Evolutionary conservation across 1,284 basidiomycete genomes (phyloP), one percentile per base, ranked within the genome.

Genomic region (Boletus sp.): DNA sequence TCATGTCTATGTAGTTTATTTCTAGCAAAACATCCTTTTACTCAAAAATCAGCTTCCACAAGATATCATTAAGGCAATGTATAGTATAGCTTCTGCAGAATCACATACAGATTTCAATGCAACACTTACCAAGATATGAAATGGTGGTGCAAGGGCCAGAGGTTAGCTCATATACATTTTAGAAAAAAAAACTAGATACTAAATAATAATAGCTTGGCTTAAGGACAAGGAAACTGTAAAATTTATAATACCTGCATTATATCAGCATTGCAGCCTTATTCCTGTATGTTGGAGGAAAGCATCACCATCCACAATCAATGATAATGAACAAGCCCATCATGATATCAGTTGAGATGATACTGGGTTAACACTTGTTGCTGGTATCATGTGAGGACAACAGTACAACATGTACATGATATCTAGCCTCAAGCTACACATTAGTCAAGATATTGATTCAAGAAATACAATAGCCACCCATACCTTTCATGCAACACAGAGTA

Each of bases 251-350:
- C 58, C 55, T 0, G 38, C 43, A 3, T 40, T 62, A 1, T 62
- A 62, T 11, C 55, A 54, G 21, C 58, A 54, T 21, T 8, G 1
- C 1, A 62, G 61, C 25, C n/a, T 60, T 3, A 62, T 62, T 14
- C 58, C 58, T 11, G 4, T 13, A 17, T 56, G n/a, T 7, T 56
- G 59, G 4, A 56, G 54, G 61, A 62, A 62, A 6, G 61, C 58
- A 6, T 60, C 54, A 2, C 53, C 58, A 35, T 49, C 51, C 8
- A 62, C 35, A 37, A 37, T 13, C 6, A 37, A 37, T 37, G 35
- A 16, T 9, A 37, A 37, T 31, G 31, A 31, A 6, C 31, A 31
- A 6, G 31, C 31, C 13, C 31, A 31, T 31, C 31, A 6, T 10
- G 13, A 31, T 31, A 31, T 31, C 2, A 4, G 13, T 13, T 6